Percentiles rank a stretch among this genome's conserved stretches.
Evolutionary conservation across 2,329 filamentous ascomycete species (phyloP).

Genomic region (Paraphoma chrysanthemicola): DNA sequence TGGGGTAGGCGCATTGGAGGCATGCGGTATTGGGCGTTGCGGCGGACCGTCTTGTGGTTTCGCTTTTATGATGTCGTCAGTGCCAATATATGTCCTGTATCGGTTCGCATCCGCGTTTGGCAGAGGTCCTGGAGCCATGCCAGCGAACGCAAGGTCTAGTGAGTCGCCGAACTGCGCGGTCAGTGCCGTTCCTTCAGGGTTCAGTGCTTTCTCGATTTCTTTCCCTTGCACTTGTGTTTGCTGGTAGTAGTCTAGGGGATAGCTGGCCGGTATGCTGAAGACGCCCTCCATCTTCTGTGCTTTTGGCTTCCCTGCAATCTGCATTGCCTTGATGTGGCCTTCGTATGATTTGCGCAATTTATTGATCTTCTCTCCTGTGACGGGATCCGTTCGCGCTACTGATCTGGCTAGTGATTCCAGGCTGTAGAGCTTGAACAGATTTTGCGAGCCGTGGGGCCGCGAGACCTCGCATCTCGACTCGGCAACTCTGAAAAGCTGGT

Average conservation of each 20-base stretch:
- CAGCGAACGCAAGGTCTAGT: slow-evolving; percentile 49
- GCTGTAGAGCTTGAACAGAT: slow-evolving; percentile 66
- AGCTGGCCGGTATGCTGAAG: slow-evolving; percentile 44
- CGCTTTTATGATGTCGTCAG: slow-evolving; percentile 49
- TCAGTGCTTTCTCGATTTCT: slow-evolving; percentile 44
- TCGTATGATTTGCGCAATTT: slow-evolving; percentile 66
- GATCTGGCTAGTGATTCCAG: slow-evolving; percentile 63
- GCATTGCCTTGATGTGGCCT: slow-evolving; percentile 58
- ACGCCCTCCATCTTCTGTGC: slow-evolving; percentile 50
- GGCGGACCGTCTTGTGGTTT: slow-evolving; percentile 34
- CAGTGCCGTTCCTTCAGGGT: slow-evolving; percentile 34
- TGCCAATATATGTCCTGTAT: slow-evolving; percentile 53
- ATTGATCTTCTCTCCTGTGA: slow-evolving; percentile 70
- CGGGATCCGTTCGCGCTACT: slow-evolving; percentile 65
- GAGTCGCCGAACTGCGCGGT: slow-evolving; percentile 36
- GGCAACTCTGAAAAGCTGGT: slow-evolving; percentile 44
- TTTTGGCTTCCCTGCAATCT: slow-evolving; percentile 58
- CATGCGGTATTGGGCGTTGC: slow-evolving; percentile 26
- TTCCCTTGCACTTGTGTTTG: slow-evolving; percentile 48
- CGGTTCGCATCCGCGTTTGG: slow-evolving; percentile 49
- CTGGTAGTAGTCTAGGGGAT: slow-evolving; percentile 52
- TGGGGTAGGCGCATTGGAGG: slow-evolving; percentile 35
- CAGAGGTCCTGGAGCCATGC: slow-evolving; percentile 53
- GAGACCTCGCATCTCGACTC: slow-evolving; percentile 51
- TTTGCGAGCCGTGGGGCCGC: slow-evolving; percentile 63